Evolutionary conservation across 345 rosid species (phyloP).

Genomic region (Lagerstroemia speciosa): DNA sequence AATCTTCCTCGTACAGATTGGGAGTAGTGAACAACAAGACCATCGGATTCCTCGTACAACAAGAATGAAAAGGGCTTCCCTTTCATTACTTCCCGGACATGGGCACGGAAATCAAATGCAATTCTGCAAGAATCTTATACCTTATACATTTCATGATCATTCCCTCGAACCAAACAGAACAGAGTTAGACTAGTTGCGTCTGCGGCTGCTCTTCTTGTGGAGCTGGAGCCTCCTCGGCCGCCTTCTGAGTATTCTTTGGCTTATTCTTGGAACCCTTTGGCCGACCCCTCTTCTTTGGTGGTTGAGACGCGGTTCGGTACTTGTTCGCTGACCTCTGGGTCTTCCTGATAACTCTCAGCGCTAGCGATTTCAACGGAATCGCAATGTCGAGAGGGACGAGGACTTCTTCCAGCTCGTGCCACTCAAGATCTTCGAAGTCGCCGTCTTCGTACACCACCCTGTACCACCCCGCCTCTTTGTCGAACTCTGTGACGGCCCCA

Average conservation of each 20-base stretch:
- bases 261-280: conserved; percentile 2
- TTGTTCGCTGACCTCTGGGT: conserved; percentile 17
- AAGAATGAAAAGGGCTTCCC: neutral
- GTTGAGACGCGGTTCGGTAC: neutral
- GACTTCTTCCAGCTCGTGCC: conserved; percentile 58
- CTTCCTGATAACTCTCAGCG: conserved; percentile 36
- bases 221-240: neutral
- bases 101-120: neutral
- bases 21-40: too few species aligned
- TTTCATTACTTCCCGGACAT: neutral
- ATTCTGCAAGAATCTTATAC: neutral
- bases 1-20: too few species aligned
- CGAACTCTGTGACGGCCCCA: conserved; percentile 53
- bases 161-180: neutral
- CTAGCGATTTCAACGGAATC: conserved; percentile 51
- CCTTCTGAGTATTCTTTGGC: neutral
- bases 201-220: neutral
- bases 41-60: too few species aligned
- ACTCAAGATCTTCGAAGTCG: conserved; percentile 76
- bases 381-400: conserved; percentile 64
- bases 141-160: neutral
- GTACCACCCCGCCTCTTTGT: conserved; percentile 68
- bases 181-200: neutral
- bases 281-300: neutral
- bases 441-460: conserved; percentile 81